phyloP scores from a whole-genome alignment of 345 rosid genomes.

The Acer negundo region DNA sequence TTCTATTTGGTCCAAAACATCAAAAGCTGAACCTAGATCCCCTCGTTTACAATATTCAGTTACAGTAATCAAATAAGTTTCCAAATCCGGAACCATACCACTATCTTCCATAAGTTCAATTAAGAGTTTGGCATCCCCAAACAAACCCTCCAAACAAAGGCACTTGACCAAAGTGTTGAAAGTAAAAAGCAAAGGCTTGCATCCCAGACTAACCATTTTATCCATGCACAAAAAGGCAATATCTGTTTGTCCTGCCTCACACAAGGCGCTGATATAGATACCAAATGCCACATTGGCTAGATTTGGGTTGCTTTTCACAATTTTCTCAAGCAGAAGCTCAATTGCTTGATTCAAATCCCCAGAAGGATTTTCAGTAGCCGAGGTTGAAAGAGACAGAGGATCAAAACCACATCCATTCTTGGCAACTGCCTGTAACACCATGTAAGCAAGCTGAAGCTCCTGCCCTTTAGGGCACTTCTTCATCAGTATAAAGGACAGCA shows the following conservation, averaged over 20 bases:
- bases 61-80: constrained; percentile 56
- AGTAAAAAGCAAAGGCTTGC: constrained; percentile 49
- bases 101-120: constrained; percentile 44
- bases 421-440: constrained; percentile 49
- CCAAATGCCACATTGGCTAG: constrained; percentile 50
- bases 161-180: constrained; percentile 61
- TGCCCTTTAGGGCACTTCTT: constrained; percentile 51
- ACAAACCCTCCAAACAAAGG: constrained; percentile 42
- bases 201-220: constrained; percentile 47
- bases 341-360: constrained; percentile 36
- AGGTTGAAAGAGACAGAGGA: constrained; percentile 24
- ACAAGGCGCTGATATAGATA: constrained; percentile 57
- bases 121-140: constrained; percentile 40
- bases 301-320: constrained; percentile 38
- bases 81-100: constrained; percentile 48
- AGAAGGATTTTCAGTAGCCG: constrained; percentile 19
- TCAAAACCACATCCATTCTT: constrained; percentile 46
- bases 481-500: constrained; percentile 53
- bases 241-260: constrained; percentile 39
- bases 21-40: constrained; percentile 43
- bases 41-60: constrained; percentile 50
- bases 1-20: constrained; percentile 49
- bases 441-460: constrained; percentile 50
- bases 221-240: constrained; percentile 39
- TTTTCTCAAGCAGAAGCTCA: constrained; percentile 48